Evolutionary conservation across 495 filamentous ascomycete species (phyloP), one percentile per base, ranked within the genome.

Genomic region (Collariella sp.): DNA sequence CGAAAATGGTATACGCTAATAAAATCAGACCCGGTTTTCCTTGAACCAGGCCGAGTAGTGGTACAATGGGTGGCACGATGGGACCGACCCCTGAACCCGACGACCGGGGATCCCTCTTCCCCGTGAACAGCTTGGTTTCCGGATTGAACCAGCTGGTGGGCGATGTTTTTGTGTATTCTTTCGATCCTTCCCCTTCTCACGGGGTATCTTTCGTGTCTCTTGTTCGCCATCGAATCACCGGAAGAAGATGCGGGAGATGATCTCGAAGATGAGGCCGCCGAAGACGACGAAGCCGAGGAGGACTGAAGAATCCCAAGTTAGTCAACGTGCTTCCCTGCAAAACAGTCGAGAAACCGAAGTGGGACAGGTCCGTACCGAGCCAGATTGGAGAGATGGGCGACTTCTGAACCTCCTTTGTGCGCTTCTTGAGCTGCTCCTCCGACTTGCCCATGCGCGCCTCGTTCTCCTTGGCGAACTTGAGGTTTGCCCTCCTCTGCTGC

Each of bases 401-500:
- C 76, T 91, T 95, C 56, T 72, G 58, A n/a, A 64, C 56, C 52
- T 79, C 68, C 68, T 83, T 83, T 58, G 74, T 68, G 62, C 78
- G 79, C 68, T 84, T 81, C 76, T 90, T 91, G 56, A 82, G 63
- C 19, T 79, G 77, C 22, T 69, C 74, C 56, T 85, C 80, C 19
- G 85, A 83, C 74, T 93, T 96, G 58, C 93, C 93, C 58, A 85
- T 82, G 66, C 88, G 91, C 20, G 79, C 77, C 55, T 85, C 83
- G 68, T 96, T 83, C 35, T 82, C 77, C 66, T 87, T 86, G 36
- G 82, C 84, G 70, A 86, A 98, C 60, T 84, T 84, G 54, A 84
- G 83, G 73, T 97, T 97, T 35, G 87, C 86, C 64, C 81, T 82
- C 59, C 91, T 86, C 76, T 97, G 94, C 69, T 90, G 82, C 26